phyloP scores from a whole-genome alignment of 768 basidiomycete genomes.

The Lentinula sp. region DNA sequence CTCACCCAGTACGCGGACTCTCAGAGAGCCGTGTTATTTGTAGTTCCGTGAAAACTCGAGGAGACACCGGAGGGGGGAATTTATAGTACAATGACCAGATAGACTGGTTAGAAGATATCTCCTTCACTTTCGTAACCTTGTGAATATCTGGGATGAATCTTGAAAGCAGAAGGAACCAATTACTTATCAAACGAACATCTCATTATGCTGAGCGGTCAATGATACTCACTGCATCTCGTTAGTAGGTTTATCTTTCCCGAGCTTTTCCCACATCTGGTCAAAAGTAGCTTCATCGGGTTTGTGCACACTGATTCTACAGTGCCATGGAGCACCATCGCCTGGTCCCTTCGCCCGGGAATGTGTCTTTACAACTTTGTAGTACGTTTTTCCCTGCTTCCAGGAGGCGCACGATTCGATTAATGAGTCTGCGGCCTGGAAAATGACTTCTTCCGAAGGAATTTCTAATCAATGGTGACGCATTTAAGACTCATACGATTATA shows the following conservation, averaged over 20 bases:
- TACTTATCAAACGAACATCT: neutral
- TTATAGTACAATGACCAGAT: conserved; percentile 74
- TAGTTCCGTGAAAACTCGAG: conserved; percentile 71
- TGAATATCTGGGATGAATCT: conserved; percentile 66
- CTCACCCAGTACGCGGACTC: conserved; percentile 56
- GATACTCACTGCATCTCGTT: conserved; percentile 61
- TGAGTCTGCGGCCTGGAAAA: conserved; percentile 46
- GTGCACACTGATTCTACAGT: conserved; percentile 65
- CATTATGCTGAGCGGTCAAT: neutral
- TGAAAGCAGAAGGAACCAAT: neutral
- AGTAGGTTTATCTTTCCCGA: conserved; percentile 58
- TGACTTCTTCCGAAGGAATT: conserved; percentile 53
- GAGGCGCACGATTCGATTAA: conserved; percentile 48
- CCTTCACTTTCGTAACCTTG: conserved; percentile 56
- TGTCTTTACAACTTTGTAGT: conserved; percentile 51
- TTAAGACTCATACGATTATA: neutral
- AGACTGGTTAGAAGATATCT: conserved; percentile 53
- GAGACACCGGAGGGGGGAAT: conserved; percentile 63
- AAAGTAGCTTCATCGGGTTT: conserved; percentile 60
- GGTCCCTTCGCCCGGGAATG: conserved; percentile 43
- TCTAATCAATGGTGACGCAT: neutral
- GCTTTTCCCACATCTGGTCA: conserved; percentile 65
- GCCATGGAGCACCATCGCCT: conserved; percentile 58
- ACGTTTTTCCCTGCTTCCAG: conserved; percentile 69
- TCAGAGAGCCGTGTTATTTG: conserved; percentile 52